These are phyloP conservation scores for Candida tetrigidarum DNA, from an alignment of 1,139 yeast genomes.

Conservation along the genomic window DNA sequence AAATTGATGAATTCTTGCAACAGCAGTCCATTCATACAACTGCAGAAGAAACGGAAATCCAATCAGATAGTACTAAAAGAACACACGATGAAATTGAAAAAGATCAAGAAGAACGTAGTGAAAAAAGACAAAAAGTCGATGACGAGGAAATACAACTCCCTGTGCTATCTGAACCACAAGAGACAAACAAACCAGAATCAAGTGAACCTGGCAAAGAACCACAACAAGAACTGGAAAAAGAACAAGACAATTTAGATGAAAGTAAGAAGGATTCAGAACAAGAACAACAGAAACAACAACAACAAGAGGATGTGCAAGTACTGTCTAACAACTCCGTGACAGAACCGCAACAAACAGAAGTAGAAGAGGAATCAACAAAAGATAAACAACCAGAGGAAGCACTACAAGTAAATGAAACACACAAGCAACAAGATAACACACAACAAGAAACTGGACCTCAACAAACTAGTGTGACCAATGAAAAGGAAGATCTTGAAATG, in stretches of 20 bases:
- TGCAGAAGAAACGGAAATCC: not conserved
- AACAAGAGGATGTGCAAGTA: too few species aligned
- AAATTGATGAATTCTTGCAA: slow-evolving; percentile 13
- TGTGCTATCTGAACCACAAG: slow-evolving; percentile 3
- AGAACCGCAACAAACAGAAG: not conserved
- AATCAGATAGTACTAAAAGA: slow-evolving; percentile 8
- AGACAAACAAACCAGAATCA: not conserved
- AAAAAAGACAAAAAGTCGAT: slow-evolving; percentile 12
- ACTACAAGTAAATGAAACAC: too few species aligned
- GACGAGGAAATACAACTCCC: slow-evolving; percentile 5
- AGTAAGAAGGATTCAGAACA: not conserved
- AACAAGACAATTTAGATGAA: not conserved
- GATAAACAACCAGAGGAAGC: slow-evolving; percentile 1
- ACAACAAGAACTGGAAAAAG: not conserved
- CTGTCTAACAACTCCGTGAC: too few species aligned
- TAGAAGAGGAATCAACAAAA: not conserved
- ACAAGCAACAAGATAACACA: too few species aligned
- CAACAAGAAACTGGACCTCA: too few species aligned
- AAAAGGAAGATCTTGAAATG: slow-evolving; percentile 21
- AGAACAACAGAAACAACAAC: not conserved
- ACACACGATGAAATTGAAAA: slow-evolving; percentile 8
- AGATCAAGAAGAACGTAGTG: slow-evolving; percentile 7
- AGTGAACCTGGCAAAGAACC: not conserved
- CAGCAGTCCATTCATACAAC: slow-evolving; percentile 7
- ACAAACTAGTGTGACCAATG: slow-evolving; percentile 13